These are phyloP conservation scores for Serendipita vermifera DNA, from an alignment of 768 basidiomycete genomes.

Conservation along the genomic window DNA sequence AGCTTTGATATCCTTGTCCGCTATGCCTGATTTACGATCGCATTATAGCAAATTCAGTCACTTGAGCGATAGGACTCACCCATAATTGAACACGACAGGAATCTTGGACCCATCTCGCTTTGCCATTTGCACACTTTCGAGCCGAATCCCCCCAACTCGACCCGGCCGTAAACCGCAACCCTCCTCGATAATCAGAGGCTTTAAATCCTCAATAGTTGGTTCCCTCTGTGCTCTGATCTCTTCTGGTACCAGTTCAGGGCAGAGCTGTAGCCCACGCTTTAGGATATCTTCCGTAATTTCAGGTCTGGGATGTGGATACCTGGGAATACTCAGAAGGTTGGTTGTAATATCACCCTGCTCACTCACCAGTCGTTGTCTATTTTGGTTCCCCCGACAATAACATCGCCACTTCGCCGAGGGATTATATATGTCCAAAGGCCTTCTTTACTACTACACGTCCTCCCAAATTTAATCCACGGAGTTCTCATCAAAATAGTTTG, in stretches of 20 bases:
- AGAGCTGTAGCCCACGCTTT: slow-evolving; percentile 31
- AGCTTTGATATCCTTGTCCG: slow-evolving; percentile 50
- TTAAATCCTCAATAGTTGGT: slow-evolving; percentile 29
- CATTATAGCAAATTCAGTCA: neutral
- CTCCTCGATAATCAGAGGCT: slow-evolving; percentile 28
- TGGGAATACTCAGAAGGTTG: too few relatives aligned
- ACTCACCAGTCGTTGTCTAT: slow-evolving; percentile 47
- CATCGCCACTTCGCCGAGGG: slow-evolving; percentile 46
- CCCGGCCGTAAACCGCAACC: slow-evolving; percentile 53
- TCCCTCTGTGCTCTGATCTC: slow-evolving; percentile 11
- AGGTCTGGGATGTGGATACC: slow-evolving; percentile 1
- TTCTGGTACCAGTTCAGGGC: slow-evolving; percentile 17
- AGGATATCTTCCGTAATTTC: slow-evolving; percentile 52
- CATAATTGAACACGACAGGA: slow-evolving; percentile 52
- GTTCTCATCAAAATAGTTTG: slow-evolving; percentile 31
- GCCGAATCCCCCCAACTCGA: slow-evolving; percentile 52
- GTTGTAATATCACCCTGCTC: too few relatives aligned
- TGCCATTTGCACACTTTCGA: slow-evolving; percentile 35
- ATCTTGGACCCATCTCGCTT: slow-evolving; percentile 23
- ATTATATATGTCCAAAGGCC: slow-evolving; percentile 50
- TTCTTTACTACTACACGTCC: slow-evolving; percentile 30
- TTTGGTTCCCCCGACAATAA: slow-evolving; percentile 50
- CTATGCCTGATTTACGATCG: slow-evolving; percentile 34
- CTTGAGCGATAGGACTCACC: slow-evolving; percentile 28
- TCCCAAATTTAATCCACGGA: slow-evolving; percentile 42